Percentiles rank a stretch among this genome's conserved stretches.
These are phyloP conservation scores for Coemansia sp. DNA, from an alignment of 192 early-diverging fungal genomes.

Conservation along the genomic window DNA sequence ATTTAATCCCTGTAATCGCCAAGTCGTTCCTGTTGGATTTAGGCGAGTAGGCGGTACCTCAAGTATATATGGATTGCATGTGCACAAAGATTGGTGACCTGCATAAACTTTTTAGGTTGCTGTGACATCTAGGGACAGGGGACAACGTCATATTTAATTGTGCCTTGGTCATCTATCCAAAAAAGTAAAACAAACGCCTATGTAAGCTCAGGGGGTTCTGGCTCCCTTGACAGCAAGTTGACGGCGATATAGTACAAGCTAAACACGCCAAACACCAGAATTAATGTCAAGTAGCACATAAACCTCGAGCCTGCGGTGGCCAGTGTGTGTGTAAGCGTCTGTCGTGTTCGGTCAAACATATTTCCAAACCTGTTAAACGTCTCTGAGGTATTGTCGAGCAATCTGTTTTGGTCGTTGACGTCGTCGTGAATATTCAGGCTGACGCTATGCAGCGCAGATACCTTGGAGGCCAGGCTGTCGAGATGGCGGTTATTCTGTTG, in stretches of 20 bases:
- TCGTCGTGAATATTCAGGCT: constrained; percentile 51
- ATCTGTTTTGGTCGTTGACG: constrained; percentile 44
- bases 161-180: background rate
- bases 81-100: background rate
- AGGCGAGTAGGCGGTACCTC: background rate
- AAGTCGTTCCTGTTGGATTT: background rate
- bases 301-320: constrained; percentile 46
- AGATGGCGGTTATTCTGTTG: constrained; percentile 50
- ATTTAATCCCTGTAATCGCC: background rate
- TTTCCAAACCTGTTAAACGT: constrained; percentile 52
- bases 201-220: constrained; percentile 24
- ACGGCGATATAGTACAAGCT: constrained; percentile 46
- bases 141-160: background rate
- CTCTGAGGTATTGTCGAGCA: constrained; percentile 39
- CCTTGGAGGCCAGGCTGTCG: constrained; percentile 48
- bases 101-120: background rate
- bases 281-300: constrained; percentile 43
- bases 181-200: background rate
- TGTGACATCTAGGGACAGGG: background rate
- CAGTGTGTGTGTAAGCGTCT: constrained; percentile 43
- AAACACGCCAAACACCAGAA: constrained; percentile 37
- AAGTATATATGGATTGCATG: background rate
- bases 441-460: constrained; percentile 46
- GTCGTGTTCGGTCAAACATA: constrained; percentile 50
- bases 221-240: constrained; percentile 19